Percentiles rank a stretch among this genome's conserved stretches.
phyloP scores from a whole-genome alignment of 306 rosid species.

The Dryas drummondii region DNA sequence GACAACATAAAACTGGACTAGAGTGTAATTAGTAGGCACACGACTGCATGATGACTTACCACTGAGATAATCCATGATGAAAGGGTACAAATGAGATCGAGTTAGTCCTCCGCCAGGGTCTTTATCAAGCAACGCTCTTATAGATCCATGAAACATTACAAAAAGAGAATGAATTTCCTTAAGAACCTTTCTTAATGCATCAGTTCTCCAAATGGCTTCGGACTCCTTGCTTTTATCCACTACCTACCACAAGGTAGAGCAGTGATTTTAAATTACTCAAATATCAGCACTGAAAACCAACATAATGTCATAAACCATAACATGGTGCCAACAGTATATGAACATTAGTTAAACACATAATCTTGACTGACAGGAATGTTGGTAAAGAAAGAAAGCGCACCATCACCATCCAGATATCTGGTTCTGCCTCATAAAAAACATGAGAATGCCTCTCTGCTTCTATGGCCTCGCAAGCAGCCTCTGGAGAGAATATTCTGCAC shows the following conservation, averaged over 20 bases:
- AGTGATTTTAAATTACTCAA: not conserved
- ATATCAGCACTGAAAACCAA: not conserved
- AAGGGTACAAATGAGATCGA: conserved; percentile 75
- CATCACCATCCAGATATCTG: conserved; percentile 95
- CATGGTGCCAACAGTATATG: not conserved
- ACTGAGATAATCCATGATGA: conserved; percentile 86
- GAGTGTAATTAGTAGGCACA: conserved; percentile 25
- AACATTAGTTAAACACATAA: not conserved
- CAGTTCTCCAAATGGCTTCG: conserved; percentile 77
- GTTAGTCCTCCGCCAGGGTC: conserved; percentile 76
- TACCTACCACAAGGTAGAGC: conserved; percentile 49
- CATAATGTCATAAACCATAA: not conserved
- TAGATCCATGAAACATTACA: conserved; percentile 80
- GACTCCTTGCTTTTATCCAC: conserved; percentile 84
- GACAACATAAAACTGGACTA: conserved; percentile 31
- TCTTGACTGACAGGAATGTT: not conserved
- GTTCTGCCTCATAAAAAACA: conserved; percentile 77
- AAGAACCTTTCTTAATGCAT: conserved; percentile 77
- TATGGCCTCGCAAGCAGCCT: conserved; percentile 80
- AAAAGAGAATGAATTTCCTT: conserved; percentile 87
- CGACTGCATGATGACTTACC: conserved; percentile 56
- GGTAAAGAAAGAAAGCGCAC: conserved; percentile 31
- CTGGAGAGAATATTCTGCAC: conserved; percentile 91
- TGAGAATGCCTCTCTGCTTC: conserved; percentile 88
- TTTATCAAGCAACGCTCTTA: conserved; percentile 79